Conservation (phyloP, 768 basidiomycete species). For the Naganishia kalamii region DNA sequence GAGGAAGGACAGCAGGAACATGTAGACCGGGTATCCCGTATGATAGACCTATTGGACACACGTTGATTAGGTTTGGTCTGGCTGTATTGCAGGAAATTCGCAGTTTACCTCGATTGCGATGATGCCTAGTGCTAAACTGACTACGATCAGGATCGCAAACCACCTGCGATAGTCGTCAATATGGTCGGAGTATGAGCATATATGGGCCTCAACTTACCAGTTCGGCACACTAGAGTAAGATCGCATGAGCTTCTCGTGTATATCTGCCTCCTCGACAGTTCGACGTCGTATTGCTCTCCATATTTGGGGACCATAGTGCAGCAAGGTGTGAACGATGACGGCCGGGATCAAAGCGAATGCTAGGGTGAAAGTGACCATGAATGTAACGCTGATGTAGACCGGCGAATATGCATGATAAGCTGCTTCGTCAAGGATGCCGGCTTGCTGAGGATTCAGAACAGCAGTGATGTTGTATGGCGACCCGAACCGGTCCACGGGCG, state of each 20-base stretch:
- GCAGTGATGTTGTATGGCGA: constrained; percentile 63
- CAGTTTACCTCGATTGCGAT: constrained; percentile 53
- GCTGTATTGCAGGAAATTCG: not conserved
- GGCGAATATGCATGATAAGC: constrained; percentile 83
- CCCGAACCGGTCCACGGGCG: constrained; percentile 78
- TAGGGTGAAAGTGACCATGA: constrained; percentile 79
- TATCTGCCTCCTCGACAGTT: constrained; percentile 77
- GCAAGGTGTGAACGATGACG: constrained; percentile 76
- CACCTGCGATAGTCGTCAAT: constrained; percentile 48
- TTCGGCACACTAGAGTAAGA: constrained; percentile 67
- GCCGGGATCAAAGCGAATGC: constrained; percentile 77
- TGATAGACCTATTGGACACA: constrained; percentile 63
- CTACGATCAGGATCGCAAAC: constrained; percentile 60
- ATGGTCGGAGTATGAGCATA: not conserved
- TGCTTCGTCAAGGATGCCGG: constrained; percentile 57
- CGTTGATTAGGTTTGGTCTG: not conserved
- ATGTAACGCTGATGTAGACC: constrained; percentile 81
- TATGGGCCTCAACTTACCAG: constrained; percentile 28
- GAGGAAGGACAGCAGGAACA: constrained; percentile 61
- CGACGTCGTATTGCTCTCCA: constrained; percentile 66
- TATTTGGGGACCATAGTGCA: constrained; percentile 80
- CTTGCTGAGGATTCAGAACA: constrained; percentile 60
- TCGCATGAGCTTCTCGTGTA: constrained; percentile 89
- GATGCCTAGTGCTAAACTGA: constrained; percentile 67
- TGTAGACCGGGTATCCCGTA: constrained; percentile 81